phyloP scores from a whole-genome alignment of 2,329 filamentous ascomycete genomes.

The Diplodia mutila region DNA sequence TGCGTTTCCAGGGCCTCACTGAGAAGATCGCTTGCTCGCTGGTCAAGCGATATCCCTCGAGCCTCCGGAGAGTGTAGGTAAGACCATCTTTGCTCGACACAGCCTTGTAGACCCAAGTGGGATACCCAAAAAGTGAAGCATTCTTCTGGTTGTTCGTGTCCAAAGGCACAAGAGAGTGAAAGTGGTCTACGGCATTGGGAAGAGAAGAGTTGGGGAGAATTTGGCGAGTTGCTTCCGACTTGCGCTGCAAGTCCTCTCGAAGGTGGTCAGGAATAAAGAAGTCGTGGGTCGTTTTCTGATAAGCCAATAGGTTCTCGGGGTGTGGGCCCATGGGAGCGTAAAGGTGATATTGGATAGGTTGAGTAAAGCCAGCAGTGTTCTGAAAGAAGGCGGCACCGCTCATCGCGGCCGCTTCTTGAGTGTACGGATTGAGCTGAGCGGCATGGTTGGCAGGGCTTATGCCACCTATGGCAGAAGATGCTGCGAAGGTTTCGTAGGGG shows the following conservation, averaged over 20 bases:
- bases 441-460: slow-evolving; percentile 44
- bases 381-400: slow-evolving; percentile 69
- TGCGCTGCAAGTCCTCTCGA: slow-evolving; percentile 86
- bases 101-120: slow-evolving; percentile 95
- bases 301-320: slow-evolving; percentile 77
- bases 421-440: slow-evolving; percentile 67
- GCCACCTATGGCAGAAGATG: slow-evolving; percentile 39
- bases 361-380: slow-evolving; percentile 57
- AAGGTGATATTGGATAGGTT: slow-evolving; percentile 77
- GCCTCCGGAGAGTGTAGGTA: slow-evolving; percentile 81
- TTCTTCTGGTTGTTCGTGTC: slow-evolving; percentile 82
- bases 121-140: slow-evolving; percentile 78
- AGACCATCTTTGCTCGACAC: slow-evolving; percentile 85
- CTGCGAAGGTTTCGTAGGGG: slow-evolving; percentile 50
- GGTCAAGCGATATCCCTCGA: slow-evolving; percentile 87
- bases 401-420: slow-evolving; percentile 68
- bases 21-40: slow-evolving; percentile 87
- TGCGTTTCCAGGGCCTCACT: slow-evolving; percentile 86
- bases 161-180: slow-evolving; percentile 88
- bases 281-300: slow-evolving; percentile 85
- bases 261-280: slow-evolving; percentile 89
- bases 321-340: slow-evolving; percentile 88
- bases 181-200: slow-evolving; percentile 77
- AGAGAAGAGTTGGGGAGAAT: slow-evolving; percentile 79
- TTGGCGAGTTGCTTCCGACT: slow-evolving; percentile 81